A percentile compares a stretch with the other conserved stretches of the same genome.
phyloP scores from a whole-genome alignment of 148 eudicot genomes.

The Rhododendron henanense region DNA sequence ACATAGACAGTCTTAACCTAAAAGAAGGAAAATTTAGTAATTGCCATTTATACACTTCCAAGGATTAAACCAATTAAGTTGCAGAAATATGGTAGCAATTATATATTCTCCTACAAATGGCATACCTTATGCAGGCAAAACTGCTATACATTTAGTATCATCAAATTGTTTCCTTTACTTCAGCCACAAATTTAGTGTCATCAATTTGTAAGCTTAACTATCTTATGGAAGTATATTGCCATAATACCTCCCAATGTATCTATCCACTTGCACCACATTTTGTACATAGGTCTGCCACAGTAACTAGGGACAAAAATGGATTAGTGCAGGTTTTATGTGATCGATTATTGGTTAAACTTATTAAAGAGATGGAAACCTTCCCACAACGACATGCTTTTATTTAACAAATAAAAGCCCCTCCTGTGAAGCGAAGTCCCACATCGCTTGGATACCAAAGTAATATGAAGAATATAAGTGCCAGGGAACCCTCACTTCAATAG shows the following conservation, averaged over 20 bases:
- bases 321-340: not conserved
- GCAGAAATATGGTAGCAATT: not conserved
- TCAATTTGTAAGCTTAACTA: not conserved
- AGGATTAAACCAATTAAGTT: not conserved
- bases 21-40: not conserved
- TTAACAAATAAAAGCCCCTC: no score
- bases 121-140: not conserved
- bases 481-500: no score
- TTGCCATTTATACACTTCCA: not conserved
- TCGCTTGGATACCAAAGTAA: no score
- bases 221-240: not conserved
- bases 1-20: conserved; percentile 25
- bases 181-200: not conserved
- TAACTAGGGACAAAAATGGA: not conserved
- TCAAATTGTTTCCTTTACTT: not conserved
- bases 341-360: not conserved
- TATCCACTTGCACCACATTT: not conserved
- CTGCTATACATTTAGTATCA: not conserved
- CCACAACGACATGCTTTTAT: not conserved
- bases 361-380: not conserved
- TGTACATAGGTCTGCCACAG: not conserved
- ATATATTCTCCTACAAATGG: not conserved
- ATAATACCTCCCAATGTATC: not conserved
- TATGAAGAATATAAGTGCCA: no score
- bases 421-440: no score